Evolutionary conservation across 306 rosid genomes (phyloP), one percentile per base, ranked within the genome.

Genomic region (Sechiopsis laciniata): DNA sequence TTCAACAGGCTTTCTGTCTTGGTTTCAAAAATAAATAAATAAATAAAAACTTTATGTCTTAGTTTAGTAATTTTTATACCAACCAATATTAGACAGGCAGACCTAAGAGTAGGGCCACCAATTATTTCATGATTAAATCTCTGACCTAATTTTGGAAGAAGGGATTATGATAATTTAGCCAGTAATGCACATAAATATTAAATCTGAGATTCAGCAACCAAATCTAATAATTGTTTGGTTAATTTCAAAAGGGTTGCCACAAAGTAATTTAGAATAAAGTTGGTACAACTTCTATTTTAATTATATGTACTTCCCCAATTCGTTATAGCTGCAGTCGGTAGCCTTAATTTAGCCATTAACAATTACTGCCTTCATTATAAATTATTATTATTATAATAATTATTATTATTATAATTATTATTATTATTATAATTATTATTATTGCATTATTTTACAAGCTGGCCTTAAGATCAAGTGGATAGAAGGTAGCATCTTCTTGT

Each of bases 151-250:
- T 67, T 67, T 67, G 73, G 73, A 42, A 67, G 56, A 17, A 37
- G 37, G 73, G 73, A 46, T 67, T 67, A 12, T 67, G 40, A 46
- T 46, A 67, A 10, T 67, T 67, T 67, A 21, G 73, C 55, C 53
- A 67, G 40, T 19, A 67, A 67, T 67, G 55, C 72, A 46, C 11
- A 20, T 9, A 11, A 37, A 5, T 26, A 61, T 58, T 61, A 63
- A n/a, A 46, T 16, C 4, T 35, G 10, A 63, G 6, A 37, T 37
- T 37, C 45, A 63, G 13, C 17, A 17, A 66, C 72, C 32, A 66
- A 66, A 66, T 66, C 72, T 66, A 45, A 66, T 66, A 17, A 66
- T 66, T 42, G 55, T 66, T 66, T 66, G 72, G 53, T 66, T 66
- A 37, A 11, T 60, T 60, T 60, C 2, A 64, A 66, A 66, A 2